These are phyloP conservation scores for Eleusine indica DNA, from an alignment of 176 grass and related monocot genomes.

Conservation along the genomic window DNA sequence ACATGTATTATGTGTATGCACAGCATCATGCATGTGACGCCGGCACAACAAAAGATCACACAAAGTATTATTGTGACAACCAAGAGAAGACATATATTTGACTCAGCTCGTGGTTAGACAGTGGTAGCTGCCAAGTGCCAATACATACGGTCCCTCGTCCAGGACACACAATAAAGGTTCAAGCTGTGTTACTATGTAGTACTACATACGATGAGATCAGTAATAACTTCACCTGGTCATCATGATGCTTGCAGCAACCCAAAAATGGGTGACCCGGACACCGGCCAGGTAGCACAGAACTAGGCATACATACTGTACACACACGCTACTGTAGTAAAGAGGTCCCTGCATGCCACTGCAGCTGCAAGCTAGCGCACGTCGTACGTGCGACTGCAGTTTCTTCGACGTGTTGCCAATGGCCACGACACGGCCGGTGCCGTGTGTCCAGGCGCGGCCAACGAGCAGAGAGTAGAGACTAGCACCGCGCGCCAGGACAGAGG, in stretches of 20 bases:
- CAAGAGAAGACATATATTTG: neutral
- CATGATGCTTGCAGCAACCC: neutral
- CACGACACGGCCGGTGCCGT: neutral
- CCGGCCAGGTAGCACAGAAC: neutral
- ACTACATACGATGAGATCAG: neutral
- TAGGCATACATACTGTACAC: neutral
- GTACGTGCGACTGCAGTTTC: neutral
- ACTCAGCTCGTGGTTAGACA: neutral
- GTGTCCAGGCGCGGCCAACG: neutral
- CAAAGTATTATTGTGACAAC: neutral
- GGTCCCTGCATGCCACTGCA: neutral
- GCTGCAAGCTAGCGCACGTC: too few relatives aligned
- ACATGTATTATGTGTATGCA: too few relatives aligned
- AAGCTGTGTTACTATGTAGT: neutral
- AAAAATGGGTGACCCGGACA: constrained; percentile 16
- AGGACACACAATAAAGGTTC: neutral
- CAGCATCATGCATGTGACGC: neutral
- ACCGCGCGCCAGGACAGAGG: neutral
- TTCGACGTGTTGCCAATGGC: neutral
- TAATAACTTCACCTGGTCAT: neutral
- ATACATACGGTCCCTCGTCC: neutral
- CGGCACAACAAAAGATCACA: neutral
- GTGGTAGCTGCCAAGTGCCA: too few relatives aligned
- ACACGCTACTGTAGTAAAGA: neutral
- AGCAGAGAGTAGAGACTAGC: neutral